A percentile compares a stretch with the other conserved stretches of the same genome.
These are phyloP conservation scores for Monosporozyma yasuniensis DNA, from an alignment of 805 yeast genomes.

Conservation along the genomic window DNA sequence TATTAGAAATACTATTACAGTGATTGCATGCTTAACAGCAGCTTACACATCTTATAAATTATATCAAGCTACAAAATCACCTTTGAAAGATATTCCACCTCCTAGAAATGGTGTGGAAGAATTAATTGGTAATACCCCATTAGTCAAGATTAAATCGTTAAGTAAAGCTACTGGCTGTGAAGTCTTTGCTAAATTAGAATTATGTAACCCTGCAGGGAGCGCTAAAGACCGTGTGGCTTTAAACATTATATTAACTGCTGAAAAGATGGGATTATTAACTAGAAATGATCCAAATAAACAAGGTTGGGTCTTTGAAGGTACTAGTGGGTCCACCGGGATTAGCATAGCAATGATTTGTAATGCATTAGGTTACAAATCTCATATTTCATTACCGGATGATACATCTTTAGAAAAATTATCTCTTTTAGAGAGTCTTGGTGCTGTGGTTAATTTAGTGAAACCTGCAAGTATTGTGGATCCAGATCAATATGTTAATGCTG, in stretches of 20 bases:
- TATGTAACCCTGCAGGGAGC: slow-evolving; percentile 86
- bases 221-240: slow-evolving; percentile 93
- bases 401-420: slow-evolving; percentile 77
- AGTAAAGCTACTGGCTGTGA: slow-evolving; percentile 69
- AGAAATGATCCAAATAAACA: slow-evolving; percentile 45
- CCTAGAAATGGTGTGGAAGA: slow-evolving; percentile 52
- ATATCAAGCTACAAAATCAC: neutral
- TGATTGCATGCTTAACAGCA: neutral
- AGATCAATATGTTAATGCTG: slow-evolving; percentile 84
- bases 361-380: slow-evolving; percentile 81
- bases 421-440: slow-evolving; percentile 67
- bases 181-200: slow-evolving; percentile 78
- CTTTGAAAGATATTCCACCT: slow-evolving; percentile 6
- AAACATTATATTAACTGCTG: slow-evolving; percentile 68
- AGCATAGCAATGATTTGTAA: slow-evolving; percentile 86
- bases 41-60: slow-evolving; percentile 1
- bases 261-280: slow-evolving; percentile 44
- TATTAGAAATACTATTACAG: neutral
- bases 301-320: slow-evolving; percentile 73
- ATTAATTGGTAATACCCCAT: slow-evolving; percentile 84
- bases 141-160: slow-evolving; percentile 64
- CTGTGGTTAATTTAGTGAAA: slow-evolving; percentile 71
- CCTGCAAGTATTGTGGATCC: slow-evolving; percentile 96
- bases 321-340: slow-evolving; percentile 95
- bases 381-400: slow-evolving; percentile 91